These are phyloP conservation scores for Dendrobium nobile DNA, from an alignment of 106 monocot genomes.

Conservation along the genomic window DNA sequence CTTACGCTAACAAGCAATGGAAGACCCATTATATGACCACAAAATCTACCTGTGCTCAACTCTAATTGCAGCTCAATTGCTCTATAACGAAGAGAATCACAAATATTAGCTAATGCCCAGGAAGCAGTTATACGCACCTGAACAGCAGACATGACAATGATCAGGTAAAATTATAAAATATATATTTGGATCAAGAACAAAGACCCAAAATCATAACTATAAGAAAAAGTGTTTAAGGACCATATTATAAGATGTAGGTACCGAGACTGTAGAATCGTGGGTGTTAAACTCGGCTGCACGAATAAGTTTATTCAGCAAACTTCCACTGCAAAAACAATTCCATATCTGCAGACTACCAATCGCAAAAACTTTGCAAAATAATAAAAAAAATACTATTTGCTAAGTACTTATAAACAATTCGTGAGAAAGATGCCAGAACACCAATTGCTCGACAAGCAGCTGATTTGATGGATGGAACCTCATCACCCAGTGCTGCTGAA, in stretches of 20 bases:
- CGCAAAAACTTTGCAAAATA: not conserved
- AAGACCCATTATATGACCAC: not conserved
- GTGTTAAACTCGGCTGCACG: constrained; percentile 62
- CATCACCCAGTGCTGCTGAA: constrained; percentile 50
- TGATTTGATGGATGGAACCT: constrained; percentile 61
- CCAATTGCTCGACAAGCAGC: constrained; percentile 95
- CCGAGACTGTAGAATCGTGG: constrained; percentile 51
- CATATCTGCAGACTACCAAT: not conserved
- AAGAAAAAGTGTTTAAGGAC: not conserved
- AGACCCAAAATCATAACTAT: not conserved
- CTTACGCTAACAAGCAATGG: not conserved
- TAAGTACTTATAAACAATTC: constrained; percentile 47
- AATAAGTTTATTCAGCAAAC: constrained; percentile 53
- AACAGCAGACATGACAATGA: not conserved
- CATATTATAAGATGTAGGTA: constrained; percentile 20
- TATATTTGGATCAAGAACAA: not conserved
- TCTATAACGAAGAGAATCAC: constrained; percentile 77
- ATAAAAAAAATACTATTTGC: not conserved
- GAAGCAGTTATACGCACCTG: constrained; percentile 88
- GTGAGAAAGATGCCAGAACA: constrained; percentile 63
- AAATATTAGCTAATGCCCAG: constrained; percentile 98
- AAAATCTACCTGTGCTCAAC: constrained; percentile 23
- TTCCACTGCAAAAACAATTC: constrained; percentile 39
- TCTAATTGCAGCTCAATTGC: constrained; percentile 33
- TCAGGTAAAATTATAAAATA: not conserved